Evolutionary conservation across 2,329 filamentous ascomycete genomes (phyloP).

Genomic region (Capronia epimyces): DNA sequence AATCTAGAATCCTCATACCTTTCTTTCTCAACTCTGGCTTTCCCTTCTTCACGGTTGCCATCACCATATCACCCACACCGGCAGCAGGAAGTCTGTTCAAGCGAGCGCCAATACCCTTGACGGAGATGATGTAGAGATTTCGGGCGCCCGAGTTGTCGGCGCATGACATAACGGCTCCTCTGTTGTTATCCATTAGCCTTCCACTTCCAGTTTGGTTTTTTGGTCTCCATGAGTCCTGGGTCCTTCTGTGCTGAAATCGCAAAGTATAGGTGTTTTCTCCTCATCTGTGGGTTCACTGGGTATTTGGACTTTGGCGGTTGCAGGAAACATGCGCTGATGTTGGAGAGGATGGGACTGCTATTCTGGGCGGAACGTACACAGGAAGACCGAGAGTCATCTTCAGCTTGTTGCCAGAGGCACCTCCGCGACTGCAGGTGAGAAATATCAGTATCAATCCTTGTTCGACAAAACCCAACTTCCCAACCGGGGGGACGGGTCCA

Average conservation of each 20-base stretch:
- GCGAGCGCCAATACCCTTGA: conserved; percentile 96
- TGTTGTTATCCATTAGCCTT: conserved; percentile 39
- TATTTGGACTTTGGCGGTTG: not conserved
- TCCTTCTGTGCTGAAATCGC: no score
- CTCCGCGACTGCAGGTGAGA: conserved; percentile 55
- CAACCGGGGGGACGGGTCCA: not conserved
- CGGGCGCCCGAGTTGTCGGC: conserved; percentile 98
- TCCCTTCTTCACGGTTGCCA: conserved; percentile 99
- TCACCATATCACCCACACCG: conserved; percentile 99
- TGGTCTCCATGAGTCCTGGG: not conserved
- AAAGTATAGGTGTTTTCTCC: not conserved
- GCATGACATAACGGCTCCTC: conserved; percentile 99
- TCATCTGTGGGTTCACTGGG: no score
- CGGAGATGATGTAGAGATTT: conserved; percentile 99
- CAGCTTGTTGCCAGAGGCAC: conserved; percentile 98
- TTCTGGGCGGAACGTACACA: conserved; percentile 66
- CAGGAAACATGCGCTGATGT: not conserved
- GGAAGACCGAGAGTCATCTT: conserved; percentile 99
- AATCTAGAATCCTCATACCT: conserved; percentile 33
- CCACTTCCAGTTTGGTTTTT: not conserved
- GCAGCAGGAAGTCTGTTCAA: conserved; percentile 96
- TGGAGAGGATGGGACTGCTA: conserved; percentile 6
- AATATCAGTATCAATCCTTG: conserved; percentile 4
- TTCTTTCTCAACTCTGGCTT: conserved; percentile 99
- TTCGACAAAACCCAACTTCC: not conserved